Conservation (phyloP, 2,329 filamentous ascomycete species). For the Colletotrichum zoysiae region DNA sequence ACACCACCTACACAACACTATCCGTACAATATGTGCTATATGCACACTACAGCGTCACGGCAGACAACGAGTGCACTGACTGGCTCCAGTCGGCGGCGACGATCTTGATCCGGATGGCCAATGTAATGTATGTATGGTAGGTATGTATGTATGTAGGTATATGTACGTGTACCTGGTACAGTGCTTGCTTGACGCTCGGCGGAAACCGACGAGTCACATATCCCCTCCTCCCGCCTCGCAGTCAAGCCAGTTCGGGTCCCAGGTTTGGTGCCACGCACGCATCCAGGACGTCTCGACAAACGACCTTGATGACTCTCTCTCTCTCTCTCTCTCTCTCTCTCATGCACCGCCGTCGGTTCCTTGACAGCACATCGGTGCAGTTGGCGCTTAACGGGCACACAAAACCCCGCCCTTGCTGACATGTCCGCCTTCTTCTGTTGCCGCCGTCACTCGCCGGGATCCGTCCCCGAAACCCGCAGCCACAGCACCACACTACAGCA, state of each 20-base stretch:
- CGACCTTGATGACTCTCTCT: slow-evolving; percentile 5
- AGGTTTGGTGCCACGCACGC: slow-evolving; percentile 4
- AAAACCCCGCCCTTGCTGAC: slow-evolving; percentile 15
- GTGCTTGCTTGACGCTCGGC: slow-evolving; percentile 1
- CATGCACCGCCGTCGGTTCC: slow-evolving; percentile 16
- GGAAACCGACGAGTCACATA: slow-evolving; percentile 34
- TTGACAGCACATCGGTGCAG: slow-evolving; percentile 39
- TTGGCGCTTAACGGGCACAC: slow-evolving; percentile 30
- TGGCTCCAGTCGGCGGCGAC: slow-evolving; percentile 13
- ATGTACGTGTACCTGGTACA: background rate
- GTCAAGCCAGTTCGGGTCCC: background rate
- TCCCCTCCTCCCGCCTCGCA: slow-evolving; percentile 2
- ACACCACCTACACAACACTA: background rate
- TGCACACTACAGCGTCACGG: background rate
- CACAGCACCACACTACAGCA: background rate
- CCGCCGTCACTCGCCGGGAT: background rate
- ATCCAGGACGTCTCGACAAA: background rate
- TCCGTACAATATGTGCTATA: background rate
- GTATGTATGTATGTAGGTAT: background rate
- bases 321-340: slow-evolving; percentile 17
- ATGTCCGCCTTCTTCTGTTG: background rate
- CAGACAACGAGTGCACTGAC: background rate
- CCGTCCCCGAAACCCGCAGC: background rate
- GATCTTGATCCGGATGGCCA: slow-evolving; percentile 32
- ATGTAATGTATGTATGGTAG: background rate